Evolutionary conservation across 306 rosid genomes (phyloP).

Genomic region (Cicer judaicum): DNA sequence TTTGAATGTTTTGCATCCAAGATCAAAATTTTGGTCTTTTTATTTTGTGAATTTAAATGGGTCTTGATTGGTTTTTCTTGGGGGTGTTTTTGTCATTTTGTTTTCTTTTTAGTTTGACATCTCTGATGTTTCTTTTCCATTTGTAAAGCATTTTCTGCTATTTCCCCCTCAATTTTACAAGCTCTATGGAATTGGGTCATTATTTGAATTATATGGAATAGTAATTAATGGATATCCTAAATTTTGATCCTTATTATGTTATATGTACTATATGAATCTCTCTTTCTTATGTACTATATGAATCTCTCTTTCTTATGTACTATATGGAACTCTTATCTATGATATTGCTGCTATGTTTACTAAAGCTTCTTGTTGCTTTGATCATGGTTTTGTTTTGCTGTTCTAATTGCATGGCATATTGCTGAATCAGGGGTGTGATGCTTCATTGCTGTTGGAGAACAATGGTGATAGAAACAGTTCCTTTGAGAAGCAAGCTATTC

Average conservation of each 20-base stretch:
- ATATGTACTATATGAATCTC: background rate
- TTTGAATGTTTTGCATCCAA: background rate
- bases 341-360: background rate
- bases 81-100: background rate
- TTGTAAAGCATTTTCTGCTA: background rate
- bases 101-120: background rate
- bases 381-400: constrained; percentile 22
- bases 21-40: background rate
- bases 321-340: background rate
- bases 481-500: constrained; percentile 77
- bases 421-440: constrained; percentile 61
- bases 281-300: background rate
- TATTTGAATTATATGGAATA: background rate
- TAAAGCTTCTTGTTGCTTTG: constrained; percentile 2
- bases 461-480: constrained; percentile 50
- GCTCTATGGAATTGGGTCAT: background rate
- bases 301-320: background rate
- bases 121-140: background rate
- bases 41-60: background rate
- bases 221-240: background rate
- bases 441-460: constrained; percentile 68
- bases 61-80: background rate
- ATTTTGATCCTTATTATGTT: constrained; percentile 1
- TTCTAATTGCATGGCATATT: constrained; percentile 2
- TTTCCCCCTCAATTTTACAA: background rate